Evolutionary conservation across 73 alveolate genomes (phyloP), one percentile per base, ranked within the genome.

Genomic region (Blepharisma japonicum): DNA sequence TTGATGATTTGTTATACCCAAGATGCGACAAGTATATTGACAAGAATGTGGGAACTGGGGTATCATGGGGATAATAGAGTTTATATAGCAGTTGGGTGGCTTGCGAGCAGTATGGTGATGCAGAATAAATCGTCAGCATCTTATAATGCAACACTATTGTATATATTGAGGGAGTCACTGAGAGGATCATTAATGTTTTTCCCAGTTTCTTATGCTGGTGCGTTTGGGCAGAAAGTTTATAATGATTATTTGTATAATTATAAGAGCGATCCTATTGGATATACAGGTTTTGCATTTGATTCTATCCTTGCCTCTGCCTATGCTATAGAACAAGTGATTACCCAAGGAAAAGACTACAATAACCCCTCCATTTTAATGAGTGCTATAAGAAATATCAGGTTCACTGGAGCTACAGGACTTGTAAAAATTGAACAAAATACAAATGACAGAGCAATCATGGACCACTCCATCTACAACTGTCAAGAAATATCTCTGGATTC

Each of bases 221-320:
- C 14, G 2, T 61, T 61, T 39, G 74, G 74, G 14, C 18, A 14
- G 46, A 9, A 14, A 61, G 23, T 61, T 14, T 9, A 61, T 14
- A 39, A 61, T 18, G 14, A 20, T 18, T 61, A 61, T 25, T 14
- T 14, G 14, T 8, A 14, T 20, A 14, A 8, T 14, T 61, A 18
- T 25, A 61, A 61, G 5, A 25, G 18, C 3, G 38, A 14, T 20
- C 74, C 74, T 1, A 39, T 61, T 14, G 74, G 74, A 9, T 61
- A 61, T 61, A 14, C 74, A 61, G 14, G 47, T 20, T 61, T 61
- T 25, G 74, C 74, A 14, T 61, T 61, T 25, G 74, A 61, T 61
- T 61, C 74, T 14, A 39, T 61, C 5, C 23, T 61, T 14, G 74
- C 74, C 11, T 8, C 66, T 51, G 66, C 66, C 2, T 11, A 51